Evolutionary conservation across 768 basidiomycete species (phyloP), one percentile per base, ranked within the genome.

Genomic region (Tricholoma hemisulphureum): DNA sequence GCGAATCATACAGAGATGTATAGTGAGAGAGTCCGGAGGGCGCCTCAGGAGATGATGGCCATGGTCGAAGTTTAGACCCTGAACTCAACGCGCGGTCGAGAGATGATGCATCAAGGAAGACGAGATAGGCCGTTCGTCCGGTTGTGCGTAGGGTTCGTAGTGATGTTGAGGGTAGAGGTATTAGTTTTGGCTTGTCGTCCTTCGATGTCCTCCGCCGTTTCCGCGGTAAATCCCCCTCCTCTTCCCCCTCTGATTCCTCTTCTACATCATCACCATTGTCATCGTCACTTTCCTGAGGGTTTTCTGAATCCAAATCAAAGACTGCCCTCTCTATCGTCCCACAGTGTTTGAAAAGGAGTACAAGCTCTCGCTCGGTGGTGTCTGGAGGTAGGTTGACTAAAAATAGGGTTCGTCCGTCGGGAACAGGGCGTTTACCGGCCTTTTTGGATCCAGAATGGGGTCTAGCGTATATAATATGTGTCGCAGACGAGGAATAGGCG

Each of bases 361-460:
- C 75, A 0, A 97, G 72, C 65, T 94, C 92, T 34, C 90, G 80
- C 63, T 91, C 90, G 1, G 91, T 91, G 3, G 91, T 84, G 69
- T 96, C 93, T 55, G 93, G 87, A 2, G 95, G 94, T 5, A 95
- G 74, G 65, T 98, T 97, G 55, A 90, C 91, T 2, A 95, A 74
- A 66, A 98, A 98, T 9, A 96, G 77, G 0, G 93, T 95, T 43
- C 93, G 82, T 14, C 82, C 85, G 29, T 83, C 66, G 4, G 80
- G 80, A 74, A 31, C 78, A 37, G 62, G 26, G 32, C 52, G 62
- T 62, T 56, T 39, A 39, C 53, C 49, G 39, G 64, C 58, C 58
- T 75, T 77, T 64, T 83, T 83, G 14, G 84, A 77, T 3, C 78
- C 74, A 23, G 73, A 66, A 67, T 95, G 91, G 3, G 80, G 67